A percentile compares a stretch with the other conserved stretches of the same genome.
Conservation (phyloP, 2,329 filamentous ascomycete genomes). For the Pochonia chlamydosporia region DNA sequence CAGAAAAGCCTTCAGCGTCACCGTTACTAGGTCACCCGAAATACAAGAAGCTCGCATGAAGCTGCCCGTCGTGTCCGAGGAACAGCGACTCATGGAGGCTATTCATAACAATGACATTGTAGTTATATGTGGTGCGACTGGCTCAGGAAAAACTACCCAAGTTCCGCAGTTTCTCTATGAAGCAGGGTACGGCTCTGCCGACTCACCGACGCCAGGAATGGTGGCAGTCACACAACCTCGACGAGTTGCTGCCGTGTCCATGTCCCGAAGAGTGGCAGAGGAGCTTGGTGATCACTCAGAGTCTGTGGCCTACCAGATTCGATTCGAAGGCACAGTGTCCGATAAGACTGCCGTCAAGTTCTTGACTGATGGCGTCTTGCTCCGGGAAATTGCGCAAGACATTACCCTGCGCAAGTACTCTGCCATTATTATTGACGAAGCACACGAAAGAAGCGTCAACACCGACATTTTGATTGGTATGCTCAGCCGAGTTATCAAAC, state of each 20-base stretch:
- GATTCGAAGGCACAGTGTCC: slow-evolving; percentile 81
- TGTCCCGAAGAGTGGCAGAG: slow-evolving; percentile 85
- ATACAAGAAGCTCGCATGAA: slow-evolving; percentile 75
- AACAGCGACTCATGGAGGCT: slow-evolving; percentile 97
- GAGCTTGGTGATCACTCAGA: slow-evolving; percentile 76
- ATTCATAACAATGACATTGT: slow-evolving; percentile 88
- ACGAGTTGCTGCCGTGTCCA: slow-evolving; percentile 91
- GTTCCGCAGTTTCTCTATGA: slow-evolving; percentile 95
- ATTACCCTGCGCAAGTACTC: slow-evolving; percentile 87
- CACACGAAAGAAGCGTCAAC: slow-evolving; percentile 94
- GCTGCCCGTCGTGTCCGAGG: slow-evolving; percentile 86
- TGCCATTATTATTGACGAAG: slow-evolving; percentile 90
- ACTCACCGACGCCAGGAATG: slow-evolving; percentile 79
- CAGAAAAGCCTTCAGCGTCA: slow-evolving; percentile 71
- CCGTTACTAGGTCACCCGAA: slow-evolving; percentile 61
- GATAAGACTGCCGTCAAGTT: slow-evolving; percentile 89
- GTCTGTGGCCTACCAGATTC: slow-evolving; percentile 85
- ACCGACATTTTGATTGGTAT: slow-evolving; percentile 98
- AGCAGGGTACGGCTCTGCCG: slow-evolving; percentile 76
- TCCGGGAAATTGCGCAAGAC: slow-evolving; percentile 87
- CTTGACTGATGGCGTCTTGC: slow-evolving; percentile 95
- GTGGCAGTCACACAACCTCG: slow-evolving; percentile 94
- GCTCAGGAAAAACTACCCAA: slow-evolving; percentile 96
- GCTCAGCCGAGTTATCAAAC: slow-evolving; percentile 84
- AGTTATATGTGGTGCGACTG: slow-evolving; percentile 89